phyloP scores from a whole-genome alignment of 1,139 yeast species.

The Candida mesenterica region DNA sequence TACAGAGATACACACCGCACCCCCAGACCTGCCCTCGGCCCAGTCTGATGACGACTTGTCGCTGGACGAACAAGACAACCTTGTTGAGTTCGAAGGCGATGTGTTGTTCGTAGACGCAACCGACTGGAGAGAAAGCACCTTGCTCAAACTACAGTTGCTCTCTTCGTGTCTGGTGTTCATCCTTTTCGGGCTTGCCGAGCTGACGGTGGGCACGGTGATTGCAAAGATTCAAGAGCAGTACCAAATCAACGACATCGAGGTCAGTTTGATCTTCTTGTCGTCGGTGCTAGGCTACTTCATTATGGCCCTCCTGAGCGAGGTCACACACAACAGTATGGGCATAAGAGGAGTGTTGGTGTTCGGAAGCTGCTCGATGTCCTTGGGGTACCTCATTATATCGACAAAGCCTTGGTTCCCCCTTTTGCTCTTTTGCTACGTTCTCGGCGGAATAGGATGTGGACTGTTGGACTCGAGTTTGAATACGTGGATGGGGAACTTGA shows the following conservation, averaged over 20 bases:
- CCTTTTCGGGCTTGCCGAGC: constrained; percentile 56
- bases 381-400: constrained; percentile 28
- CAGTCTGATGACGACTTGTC: neutral
- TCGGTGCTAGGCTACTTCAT: constrained; percentile 38
- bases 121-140: constrained; percentile 40
- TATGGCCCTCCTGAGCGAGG: constrained; percentile 38
- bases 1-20: too few species aligned
- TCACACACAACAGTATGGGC: constrained; percentile 32
- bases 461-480: constrained; percentile 59
- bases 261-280: constrained; percentile 35
- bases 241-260: constrained; percentile 40
- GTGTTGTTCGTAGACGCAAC: constrained; percentile 31
- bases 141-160: constrained; percentile 40
- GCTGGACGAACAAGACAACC: constrained; percentile 9
- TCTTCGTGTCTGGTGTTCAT: constrained; percentile 38
- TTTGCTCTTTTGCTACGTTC: constrained; percentile 34
- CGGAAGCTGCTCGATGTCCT: constrained; percentile 33
- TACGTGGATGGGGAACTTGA: constrained; percentile 56
- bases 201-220: constrained; percentile 54
- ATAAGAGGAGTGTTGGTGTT: constrained; percentile 37
- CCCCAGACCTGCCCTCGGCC: too few species aligned
- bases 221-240: constrained; percentile 49
- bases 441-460: constrained; percentile 61
- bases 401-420: constrained; percentile 37
- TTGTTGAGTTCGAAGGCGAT: constrained; percentile 24